Conservation (phyloP, 1,284 basidiomycete species). For the Cutaneotrichosporon spelunceum region DNA sequence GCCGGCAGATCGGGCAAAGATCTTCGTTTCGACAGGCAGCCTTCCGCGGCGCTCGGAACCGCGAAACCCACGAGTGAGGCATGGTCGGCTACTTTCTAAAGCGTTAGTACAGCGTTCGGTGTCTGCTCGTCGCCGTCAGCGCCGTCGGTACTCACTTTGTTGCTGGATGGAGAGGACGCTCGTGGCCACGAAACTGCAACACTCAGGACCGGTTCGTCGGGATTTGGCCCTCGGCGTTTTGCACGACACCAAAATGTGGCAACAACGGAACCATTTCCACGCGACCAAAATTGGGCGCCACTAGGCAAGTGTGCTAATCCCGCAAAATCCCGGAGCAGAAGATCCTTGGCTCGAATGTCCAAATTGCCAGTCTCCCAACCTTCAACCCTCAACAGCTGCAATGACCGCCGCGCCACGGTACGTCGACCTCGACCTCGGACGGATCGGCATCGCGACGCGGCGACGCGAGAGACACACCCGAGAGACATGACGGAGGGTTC, state of each 20-base stretch:
- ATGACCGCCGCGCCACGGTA: constrained; percentile 10
- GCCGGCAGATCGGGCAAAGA: too few relatives aligned
- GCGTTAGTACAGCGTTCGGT: neutral
- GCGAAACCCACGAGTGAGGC: constrained; percentile 62
- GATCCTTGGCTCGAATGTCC: neutral
- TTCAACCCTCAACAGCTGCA: constrained; percentile 3
- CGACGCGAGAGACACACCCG: neutral
- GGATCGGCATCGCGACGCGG: neutral
- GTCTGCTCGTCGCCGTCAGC: neutral
- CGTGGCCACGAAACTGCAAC: neutral
- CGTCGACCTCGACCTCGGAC: neutral
- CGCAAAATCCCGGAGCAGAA: neutral
- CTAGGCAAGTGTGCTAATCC: neutral
- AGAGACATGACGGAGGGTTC: neutral
- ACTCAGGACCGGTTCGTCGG: neutral
- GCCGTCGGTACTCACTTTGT: constrained; percentile 4
- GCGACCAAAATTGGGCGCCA: neutral
- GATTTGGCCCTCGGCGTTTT: too few relatives aligned
- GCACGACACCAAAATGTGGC: neutral
- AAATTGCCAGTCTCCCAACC: neutral
- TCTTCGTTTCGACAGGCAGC: neutral
- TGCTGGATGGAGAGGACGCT: constrained; percentile 1
- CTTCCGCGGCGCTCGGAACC: neutral
- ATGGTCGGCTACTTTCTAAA: constrained; percentile 61
- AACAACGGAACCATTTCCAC: neutral